A percentile compares a stretch with the other conserved stretches of the same genome.
Conservation (phyloP, 345 rosid species). For the Lumnitzera racemosa region DNA sequence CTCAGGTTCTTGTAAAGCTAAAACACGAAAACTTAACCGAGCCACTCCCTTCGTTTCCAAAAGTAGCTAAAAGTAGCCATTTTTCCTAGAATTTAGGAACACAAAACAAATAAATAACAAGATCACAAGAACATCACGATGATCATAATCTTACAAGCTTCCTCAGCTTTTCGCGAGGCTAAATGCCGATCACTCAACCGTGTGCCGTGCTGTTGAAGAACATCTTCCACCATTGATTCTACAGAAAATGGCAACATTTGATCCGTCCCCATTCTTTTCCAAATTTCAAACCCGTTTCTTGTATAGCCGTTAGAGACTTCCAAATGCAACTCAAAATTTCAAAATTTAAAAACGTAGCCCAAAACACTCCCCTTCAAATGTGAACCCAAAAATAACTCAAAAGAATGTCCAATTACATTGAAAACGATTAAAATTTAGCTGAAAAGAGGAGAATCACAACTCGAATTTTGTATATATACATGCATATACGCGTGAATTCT, state of each 20-base stretch:
- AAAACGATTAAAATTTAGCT: too few species aligned
- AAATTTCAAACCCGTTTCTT: too few species aligned
- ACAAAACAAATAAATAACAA: slow-evolving; percentile 1
- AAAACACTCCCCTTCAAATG: neutral
- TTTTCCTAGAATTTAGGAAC: too few species aligned
- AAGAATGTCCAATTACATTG: too few species aligned
- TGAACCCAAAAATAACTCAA: neutral
- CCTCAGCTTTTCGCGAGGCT: slow-evolving; percentile 52
- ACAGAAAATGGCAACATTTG: slow-evolving; percentile 40
- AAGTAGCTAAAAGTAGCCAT: too few species aligned
- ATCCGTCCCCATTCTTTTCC: slow-evolving; percentile 40
- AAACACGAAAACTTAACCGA: too few species aligned
- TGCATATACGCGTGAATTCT: too few species aligned
- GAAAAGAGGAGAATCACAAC: too few species aligned
- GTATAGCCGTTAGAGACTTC: neutral
- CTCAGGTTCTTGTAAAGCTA: too few species aligned
- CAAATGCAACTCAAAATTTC: too few species aligned
- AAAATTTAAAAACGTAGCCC: neutral
- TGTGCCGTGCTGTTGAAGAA: slow-evolving; percentile 53
- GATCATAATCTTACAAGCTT: slow-evolving; percentile 46
- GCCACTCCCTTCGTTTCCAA: too few species aligned
- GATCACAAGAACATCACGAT: slow-evolving; percentile 7
- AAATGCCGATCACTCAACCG: slow-evolving; percentile 31
- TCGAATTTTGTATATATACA: too few species aligned
- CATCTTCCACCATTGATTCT: slow-evolving; percentile 67